phyloP scores from a whole-genome alignment of 1,284 basidiomycete genomes.

The Heterobasidion parviporum region DNA sequence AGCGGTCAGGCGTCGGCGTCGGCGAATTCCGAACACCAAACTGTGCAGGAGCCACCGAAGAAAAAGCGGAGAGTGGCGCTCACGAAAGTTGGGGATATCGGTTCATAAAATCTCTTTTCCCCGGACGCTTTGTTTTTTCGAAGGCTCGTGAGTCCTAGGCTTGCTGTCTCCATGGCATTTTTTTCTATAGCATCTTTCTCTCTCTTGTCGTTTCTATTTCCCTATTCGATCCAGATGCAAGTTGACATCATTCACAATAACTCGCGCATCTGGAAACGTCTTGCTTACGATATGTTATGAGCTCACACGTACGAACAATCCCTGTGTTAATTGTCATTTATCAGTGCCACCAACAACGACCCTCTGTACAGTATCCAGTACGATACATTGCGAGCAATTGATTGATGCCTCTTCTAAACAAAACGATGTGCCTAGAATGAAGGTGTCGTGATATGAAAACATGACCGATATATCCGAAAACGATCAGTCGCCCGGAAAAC shows the following conservation, averaged over 20 bases:
- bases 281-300: background rate
- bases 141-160: too few species aligned
- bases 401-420: background rate
- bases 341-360: background rate
- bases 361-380: background rate
- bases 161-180: too few species aligned
- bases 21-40: conserved; percentile 7
- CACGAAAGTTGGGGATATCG: conserved; percentile 63
- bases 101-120: conserved; percentile 16
- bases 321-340: conserved; percentile 2
- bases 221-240: background rate
- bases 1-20: conserved; percentile 5
- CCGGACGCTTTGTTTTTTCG: background rate
- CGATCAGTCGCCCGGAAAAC: too few species aligned
- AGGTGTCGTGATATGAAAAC: background rate
- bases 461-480: too few species aligned
- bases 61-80: conserved; percentile 85
- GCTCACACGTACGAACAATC: background rate
- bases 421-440: background rate
- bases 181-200: too few species aligned
- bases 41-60: conserved; percentile 47
- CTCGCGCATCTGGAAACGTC: background rate
- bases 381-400: background rate
- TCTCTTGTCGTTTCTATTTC: background rate
- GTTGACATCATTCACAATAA: too few species aligned